Conservation (phyloP, 768 basidiomycete genomes). For the Tricholomella constricta region DNA sequence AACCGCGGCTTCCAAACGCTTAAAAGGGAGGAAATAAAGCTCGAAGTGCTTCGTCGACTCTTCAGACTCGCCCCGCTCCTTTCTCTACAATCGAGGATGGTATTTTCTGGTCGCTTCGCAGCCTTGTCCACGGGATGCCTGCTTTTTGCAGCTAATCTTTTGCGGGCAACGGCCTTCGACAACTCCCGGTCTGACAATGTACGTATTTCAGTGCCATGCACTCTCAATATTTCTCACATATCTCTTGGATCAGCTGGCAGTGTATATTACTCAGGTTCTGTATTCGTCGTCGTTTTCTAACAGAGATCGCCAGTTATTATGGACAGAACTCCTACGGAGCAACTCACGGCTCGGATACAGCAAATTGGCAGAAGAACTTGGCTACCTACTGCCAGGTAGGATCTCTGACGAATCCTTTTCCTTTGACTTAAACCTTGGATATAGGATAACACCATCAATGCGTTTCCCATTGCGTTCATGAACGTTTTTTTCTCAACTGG, state of each 20-base stretch:
- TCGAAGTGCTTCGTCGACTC: not conserved
- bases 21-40: constrained; percentile 4
- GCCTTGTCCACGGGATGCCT: constrained; percentile 6
- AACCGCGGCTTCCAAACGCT: not conserved
- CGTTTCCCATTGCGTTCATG: constrained; percentile 63
- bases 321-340: constrained; percentile 79
- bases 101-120: constrained; percentile 2
- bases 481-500: constrained; percentile 61
- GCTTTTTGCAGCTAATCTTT: constrained; percentile 1
- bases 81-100: constrained; percentile 8
- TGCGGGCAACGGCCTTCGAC: constrained; percentile 29
- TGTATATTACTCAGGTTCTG: constrained; percentile 36
- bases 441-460: constrained; percentile 61
- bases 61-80: not conserved
- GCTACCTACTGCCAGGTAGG: constrained; percentile 57
- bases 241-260: constrained; percentile 45
- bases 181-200: constrained; percentile 40
- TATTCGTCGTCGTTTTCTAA: not conserved
- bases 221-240: not conserved
- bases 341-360: constrained; percentile 41
- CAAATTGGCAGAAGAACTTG: constrained; percentile 61
- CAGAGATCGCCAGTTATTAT: constrained; percentile 52
- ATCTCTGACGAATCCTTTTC: not conserved
- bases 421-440: not conserved
- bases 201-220: constrained; percentile 8